Evolutionary conservation across 805 yeast species (phyloP).

Genomic region (Yamadazyma takamatsuzukensis): DNA sequence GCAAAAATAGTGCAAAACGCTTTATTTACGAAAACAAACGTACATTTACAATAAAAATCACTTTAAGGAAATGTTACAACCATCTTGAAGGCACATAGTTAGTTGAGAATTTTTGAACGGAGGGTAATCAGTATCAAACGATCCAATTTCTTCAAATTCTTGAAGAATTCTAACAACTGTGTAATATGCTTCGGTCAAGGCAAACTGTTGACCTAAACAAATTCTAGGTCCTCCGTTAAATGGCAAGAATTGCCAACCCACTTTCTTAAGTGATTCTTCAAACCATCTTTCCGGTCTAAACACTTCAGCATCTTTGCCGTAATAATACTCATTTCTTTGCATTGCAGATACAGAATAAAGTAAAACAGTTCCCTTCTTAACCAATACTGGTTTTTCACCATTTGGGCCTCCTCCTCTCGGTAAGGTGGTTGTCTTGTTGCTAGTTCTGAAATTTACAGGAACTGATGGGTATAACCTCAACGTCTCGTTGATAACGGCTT

Average conservation of each 20-base stretch:
- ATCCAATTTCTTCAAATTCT: conserved; percentile 15
- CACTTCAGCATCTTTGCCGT: conserved; percentile 31
- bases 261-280: conserved; percentile 24
- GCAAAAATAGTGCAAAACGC: no score
- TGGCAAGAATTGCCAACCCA: conserved; percentile 50
- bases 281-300: conserved; percentile 41
- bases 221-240: conserved; percentile 57
- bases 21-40: no score
- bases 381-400: conserved; percentile 18
- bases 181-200: conserved; percentile 51
- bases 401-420: conserved; percentile 33
- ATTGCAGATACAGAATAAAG: conserved; percentile 17
- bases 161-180: conserved; percentile 32
- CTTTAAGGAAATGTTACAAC: no score
- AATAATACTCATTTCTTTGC: conserved; percentile 20
- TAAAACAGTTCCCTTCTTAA: conserved; percentile 18
- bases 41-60: no score
- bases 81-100: conserved; percentile 24
- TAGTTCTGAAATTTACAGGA: conserved; percentile 26
- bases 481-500: conserved; percentile 31
- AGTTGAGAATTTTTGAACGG: conserved; percentile 26
- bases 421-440: conserved; percentile 26
- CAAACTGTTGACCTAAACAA: conserved; percentile 55
- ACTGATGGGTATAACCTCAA: conserved; percentile 36
- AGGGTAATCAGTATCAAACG: conserved; percentile 20